Evolutionary conservation across 2,329 filamentous ascomycete species (phyloP).

Genomic region (Penicillium verrucosum): DNA sequence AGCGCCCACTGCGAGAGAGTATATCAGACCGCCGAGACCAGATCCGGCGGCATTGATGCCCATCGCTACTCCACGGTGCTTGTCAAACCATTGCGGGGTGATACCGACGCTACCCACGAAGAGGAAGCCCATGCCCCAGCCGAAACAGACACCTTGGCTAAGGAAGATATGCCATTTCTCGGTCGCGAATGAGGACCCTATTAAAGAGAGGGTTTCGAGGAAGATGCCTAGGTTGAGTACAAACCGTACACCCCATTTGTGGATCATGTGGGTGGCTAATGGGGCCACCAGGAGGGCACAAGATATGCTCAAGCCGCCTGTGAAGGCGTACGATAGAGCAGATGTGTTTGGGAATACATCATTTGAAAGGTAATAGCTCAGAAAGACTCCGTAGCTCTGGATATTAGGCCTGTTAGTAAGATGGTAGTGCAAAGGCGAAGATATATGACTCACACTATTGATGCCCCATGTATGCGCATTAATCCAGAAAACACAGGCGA

Average conservation of each 20-base stretch:
- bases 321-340: conserved; percentile 57
- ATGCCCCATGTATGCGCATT: conserved; percentile 74
- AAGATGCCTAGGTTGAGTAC: conserved; percentile 56
- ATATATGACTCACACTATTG: conserved; percentile 54
- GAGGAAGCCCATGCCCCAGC: conserved; percentile 61
- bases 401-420: not conserved
- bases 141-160: conserved; percentile 60
- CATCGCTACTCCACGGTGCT: conserved; percentile 56
- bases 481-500: conserved; percentile 54
- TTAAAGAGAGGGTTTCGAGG: conserved; percentile 54
- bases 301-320: conserved; percentile 59
- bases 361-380: conserved; percentile 57
- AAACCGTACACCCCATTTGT: conserved; percentile 51
- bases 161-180: conserved; percentile 61
- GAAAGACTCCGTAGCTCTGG: conserved; percentile 55
- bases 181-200: conserved; percentile 55
- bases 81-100: conserved; percentile 61
- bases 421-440: not conserved
- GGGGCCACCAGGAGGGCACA: conserved; percentile 57
- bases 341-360: conserved; percentile 55
- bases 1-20: conserved; percentile 56
- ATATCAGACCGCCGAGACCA: conserved; percentile 59
- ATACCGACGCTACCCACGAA: conserved; percentile 58
- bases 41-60: conserved; percentile 58
- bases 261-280: conserved; percentile 53